Percentiles rank a stretch among this genome's conserved stretches.
phyloP scores from a whole-genome alignment of 2,329 filamentous ascomycete genomes.

The Aspergillus caelatus region DNA sequence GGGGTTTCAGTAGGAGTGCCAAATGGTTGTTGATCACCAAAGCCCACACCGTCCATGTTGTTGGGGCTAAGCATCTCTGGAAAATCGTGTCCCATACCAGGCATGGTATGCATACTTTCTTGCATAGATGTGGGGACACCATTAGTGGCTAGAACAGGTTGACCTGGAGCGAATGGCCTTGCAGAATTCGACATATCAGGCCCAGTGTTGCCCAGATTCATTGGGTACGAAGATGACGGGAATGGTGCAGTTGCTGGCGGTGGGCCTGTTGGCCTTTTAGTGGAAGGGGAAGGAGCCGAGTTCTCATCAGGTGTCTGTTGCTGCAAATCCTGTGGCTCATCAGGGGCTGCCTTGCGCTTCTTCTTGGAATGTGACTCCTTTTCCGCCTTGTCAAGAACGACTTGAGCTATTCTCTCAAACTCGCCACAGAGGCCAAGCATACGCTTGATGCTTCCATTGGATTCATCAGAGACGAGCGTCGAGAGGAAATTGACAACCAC shows the following conservation, averaged over 20 bases:
- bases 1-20: slow-evolving; percentile 32
- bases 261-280: slow-evolving; percentile 27
- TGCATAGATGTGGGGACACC: slow-evolving; percentile 28
- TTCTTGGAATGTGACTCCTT: slow-evolving; percentile 77
- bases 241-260: slow-evolving; percentile 26
- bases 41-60: slow-evolving; percentile 35
- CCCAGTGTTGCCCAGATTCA: slow-evolving; percentile 20
- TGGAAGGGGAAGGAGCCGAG: slow-evolving; percentile 24
- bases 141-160: slow-evolving; percentile 25
- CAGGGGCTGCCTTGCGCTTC: slow-evolving; percentile 78
- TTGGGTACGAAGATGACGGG: slow-evolving; percentile 29
- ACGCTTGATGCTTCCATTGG: slow-evolving; percentile 85
- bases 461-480: slow-evolving; percentile 84
- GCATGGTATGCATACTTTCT: slow-evolving; percentile 30
- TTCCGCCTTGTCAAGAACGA: slow-evolving; percentile 88
- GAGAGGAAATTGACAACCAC: slow-evolving; percentile 90
- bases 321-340: slow-evolving; percentile 31
- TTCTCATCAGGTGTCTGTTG: slow-evolving; percentile 24
- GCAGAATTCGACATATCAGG: slow-evolving; percentile 19
- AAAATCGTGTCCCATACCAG: slow-evolving; percentile 38
- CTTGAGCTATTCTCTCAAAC: slow-evolving; percentile 89
- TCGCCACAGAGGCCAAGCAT: slow-evolving; percentile 96
- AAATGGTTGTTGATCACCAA: slow-evolving; percentile 35
- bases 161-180: slow-evolving; percentile 28
- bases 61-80: slow-evolving; percentile 41